phyloP scores from a whole-genome alignment of 1,284 basidiomycete species.

The Ustilago xerochloae region DNA sequence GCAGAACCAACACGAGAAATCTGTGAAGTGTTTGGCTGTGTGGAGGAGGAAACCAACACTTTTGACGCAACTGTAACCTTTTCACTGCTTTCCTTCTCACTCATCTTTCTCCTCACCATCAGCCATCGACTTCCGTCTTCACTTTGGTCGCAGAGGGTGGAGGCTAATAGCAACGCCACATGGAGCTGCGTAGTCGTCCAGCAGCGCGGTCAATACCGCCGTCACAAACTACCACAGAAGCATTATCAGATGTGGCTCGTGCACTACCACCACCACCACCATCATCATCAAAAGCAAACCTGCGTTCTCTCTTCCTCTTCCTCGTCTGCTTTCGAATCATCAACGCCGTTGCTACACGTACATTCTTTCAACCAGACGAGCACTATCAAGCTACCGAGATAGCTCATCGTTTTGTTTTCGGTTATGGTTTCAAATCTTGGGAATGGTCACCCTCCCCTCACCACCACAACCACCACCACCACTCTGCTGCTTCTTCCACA shows the following conservation, averaged over 20 bases:
- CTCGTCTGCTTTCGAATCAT: constrained; percentile 69
- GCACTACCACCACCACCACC: not conserved
- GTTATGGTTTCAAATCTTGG: constrained; percentile 93
- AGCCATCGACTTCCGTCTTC: no score
- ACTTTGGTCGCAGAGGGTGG: no score
- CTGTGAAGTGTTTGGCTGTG: no score
- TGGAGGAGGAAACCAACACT: no score
- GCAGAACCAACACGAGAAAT: no score
- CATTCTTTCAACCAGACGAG: constrained; percentile 98
- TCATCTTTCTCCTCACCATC: no score
- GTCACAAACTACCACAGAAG: not conserved
- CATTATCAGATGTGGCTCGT: not conserved
- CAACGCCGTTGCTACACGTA: constrained; percentile 77
- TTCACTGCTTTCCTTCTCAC: no score
- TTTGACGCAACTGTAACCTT: no score
- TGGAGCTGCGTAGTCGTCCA: no score
- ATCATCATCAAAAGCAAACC: constrained; percentile 1
- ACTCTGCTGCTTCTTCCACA: not conserved
- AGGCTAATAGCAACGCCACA: no score
- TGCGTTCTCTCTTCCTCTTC: constrained; percentile 19
- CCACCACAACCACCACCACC: no score
- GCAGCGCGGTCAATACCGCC: not conserved
- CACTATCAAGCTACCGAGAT: constrained; percentile 95
- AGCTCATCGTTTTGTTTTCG: constrained; percentile 87
- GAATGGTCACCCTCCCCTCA: constrained; percentile 76